These are phyloP conservation scores for Lenzites betulinus DNA, from an alignment of 768 basidiomycete genomes.

Conservation along the genomic window DNA sequence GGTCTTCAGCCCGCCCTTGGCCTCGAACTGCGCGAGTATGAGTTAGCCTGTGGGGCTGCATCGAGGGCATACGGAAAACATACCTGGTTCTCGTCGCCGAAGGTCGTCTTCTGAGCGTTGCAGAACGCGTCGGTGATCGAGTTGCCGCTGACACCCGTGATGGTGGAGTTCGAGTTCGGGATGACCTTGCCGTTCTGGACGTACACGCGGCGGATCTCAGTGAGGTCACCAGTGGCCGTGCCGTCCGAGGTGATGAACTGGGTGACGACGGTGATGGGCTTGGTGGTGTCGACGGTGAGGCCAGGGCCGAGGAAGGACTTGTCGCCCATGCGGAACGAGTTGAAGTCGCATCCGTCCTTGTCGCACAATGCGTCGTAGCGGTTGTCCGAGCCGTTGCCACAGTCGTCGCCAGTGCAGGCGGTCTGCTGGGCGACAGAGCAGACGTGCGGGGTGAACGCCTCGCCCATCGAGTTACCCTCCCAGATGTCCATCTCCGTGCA, in stretches of 20 bases:
- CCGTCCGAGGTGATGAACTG: constrained; percentile 53
- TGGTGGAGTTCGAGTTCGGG: constrained; percentile 39
- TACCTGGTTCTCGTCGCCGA: constrained; percentile 42
- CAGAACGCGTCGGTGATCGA: constrained; percentile 53
- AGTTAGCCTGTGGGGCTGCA: too few species aligned
- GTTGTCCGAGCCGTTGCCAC: constrained; percentile 26
- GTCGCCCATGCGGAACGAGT: constrained; percentile 58
- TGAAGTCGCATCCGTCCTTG: constrained; percentile 61
- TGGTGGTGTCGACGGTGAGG: constrained; percentile 11
- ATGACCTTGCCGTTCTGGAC: constrained; percentile 55
- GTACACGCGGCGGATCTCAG: constrained; percentile 56
- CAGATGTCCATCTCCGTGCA: constrained; percentile 38
- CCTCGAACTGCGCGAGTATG: constrained; percentile 15
- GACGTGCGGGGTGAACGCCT: constrained; percentile 31
- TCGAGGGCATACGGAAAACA: neutral
- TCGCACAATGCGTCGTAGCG: constrained; percentile 51
- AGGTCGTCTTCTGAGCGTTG: constrained; percentile 44
- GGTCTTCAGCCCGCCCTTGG: constrained; percentile 39
- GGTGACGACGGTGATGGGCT: constrained; percentile 57
- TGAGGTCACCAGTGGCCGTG: constrained; percentile 47
- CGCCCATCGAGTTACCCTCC: constrained; percentile 35
- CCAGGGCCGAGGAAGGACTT: constrained; percentile 48
- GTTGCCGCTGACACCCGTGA: constrained; percentile 41
- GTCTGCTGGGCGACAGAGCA: constrained; percentile 44
- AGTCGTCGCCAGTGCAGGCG: constrained; percentile 46